Evolutionary conservation across 257 asterid genomes (phyloP).

Genomic region (Solanum peruvianum): DNA sequence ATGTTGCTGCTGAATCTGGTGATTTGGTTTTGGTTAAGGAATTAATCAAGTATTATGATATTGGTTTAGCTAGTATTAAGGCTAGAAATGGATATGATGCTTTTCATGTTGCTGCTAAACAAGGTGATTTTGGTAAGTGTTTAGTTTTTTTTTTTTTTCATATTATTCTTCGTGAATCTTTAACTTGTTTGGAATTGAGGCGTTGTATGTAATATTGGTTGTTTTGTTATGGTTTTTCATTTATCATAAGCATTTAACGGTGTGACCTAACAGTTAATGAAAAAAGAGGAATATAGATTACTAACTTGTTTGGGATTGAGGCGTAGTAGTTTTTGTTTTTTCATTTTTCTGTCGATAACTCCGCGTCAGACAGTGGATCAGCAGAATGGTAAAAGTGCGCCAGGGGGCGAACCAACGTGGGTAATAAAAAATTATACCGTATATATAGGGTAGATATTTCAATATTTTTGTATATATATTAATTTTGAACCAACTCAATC

Average conservation of each 20-base stretch:
- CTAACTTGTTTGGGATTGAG: background rate
- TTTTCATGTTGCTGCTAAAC: slow-evolving; percentile 72
- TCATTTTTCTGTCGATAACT: background rate
- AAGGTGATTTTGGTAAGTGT: slow-evolving; percentile 46
- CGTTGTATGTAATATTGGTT: background rate
- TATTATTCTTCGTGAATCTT: background rate
- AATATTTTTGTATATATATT: too few species aligned
- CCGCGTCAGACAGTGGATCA: background rate
- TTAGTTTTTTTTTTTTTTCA: background rate
- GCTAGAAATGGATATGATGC: slow-evolving; percentile 71
- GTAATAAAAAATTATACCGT: too few species aligned
- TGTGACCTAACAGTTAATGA: background rate
- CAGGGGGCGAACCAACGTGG: too few species aligned
- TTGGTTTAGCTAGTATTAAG: slow-evolving; percentile 42
- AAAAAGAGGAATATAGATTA: background rate
- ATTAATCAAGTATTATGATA: slow-evolving; percentile 40
- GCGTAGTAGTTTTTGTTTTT: background rate
- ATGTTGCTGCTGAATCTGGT: slow-evolving; percentile 61
- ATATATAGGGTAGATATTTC: too few species aligned
- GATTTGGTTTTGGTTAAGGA: slow-evolving; percentile 41
- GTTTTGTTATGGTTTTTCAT: background rate
- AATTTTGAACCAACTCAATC: too few species aligned
- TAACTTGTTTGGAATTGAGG: background rate
- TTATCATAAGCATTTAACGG: background rate
- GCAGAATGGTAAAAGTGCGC: background rate